A percentile compares a stretch with the other conserved stretches of the same genome.
Conservation (phyloP, 306 rosid genomes). For the Vicia faba region DNA sequence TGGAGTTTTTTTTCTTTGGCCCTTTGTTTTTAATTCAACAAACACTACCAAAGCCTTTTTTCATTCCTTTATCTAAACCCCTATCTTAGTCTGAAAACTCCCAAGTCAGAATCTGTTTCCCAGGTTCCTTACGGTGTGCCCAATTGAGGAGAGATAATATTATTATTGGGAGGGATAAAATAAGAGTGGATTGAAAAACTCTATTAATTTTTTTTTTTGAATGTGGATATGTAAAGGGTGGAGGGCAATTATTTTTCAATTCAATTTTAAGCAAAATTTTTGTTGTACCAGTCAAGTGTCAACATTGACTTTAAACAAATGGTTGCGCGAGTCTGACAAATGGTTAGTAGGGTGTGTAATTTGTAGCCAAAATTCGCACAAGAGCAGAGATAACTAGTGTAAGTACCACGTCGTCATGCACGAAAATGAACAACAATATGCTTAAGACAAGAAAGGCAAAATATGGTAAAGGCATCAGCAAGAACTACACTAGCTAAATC, state of each 20-base stretch:
- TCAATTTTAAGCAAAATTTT: not conserved
- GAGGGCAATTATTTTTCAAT: not conserved
- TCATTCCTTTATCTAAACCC: constrained; percentile 1
- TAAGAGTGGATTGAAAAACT: not conserved
- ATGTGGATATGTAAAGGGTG: constrained; percentile 8
- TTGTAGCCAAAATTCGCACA: not conserved
- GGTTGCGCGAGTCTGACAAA: constrained; percentile 9
- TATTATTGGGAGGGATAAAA: not conserved
- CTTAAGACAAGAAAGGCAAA: too few relatives aligned
- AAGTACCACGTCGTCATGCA: too few relatives aligned
- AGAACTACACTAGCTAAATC: too few relatives aligned
- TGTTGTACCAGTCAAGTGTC: not conserved
- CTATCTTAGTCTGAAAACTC: not conserved
- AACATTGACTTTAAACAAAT: not conserved
- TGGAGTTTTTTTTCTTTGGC: not conserved
- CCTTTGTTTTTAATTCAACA: constrained; percentile 6
- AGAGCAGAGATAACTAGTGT: constrained; percentile 7
- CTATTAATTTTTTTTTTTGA: not conserved
- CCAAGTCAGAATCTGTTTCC: not conserved
- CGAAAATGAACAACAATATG: too few relatives aligned
- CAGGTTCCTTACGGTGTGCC: not conserved
- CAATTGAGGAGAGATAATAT: not conserved
- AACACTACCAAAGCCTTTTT: not conserved
- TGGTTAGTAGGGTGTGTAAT: not conserved
- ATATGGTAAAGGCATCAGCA: too few relatives aligned